These are phyloP conservation scores for Volvariella surrecta DNA, from an alignment of 1,284 basidiomycete genomes.

Conservation along the genomic window DNA sequence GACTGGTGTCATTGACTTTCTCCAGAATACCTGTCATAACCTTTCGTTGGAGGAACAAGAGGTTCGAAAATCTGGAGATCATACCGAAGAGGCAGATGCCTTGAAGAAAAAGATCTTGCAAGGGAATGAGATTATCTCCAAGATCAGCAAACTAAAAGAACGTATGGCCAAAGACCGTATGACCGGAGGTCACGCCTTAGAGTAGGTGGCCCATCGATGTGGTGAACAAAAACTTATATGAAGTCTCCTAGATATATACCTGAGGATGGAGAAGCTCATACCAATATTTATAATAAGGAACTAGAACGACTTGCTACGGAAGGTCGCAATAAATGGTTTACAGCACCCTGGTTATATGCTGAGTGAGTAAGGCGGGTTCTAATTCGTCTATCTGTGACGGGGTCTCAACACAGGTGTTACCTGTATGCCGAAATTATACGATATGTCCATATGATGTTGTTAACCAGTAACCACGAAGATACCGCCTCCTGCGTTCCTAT, in stretches of 20 bases:
- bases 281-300: constrained; percentile 68
- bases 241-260: constrained; percentile 47
- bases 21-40: constrained; percentile 52
- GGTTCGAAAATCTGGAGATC: neutral
- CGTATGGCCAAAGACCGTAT: constrained; percentile 92
- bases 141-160: constrained; percentile 80
- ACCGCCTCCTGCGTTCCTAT: constrained; percentile 75
- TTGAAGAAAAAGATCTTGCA: constrained; percentile 59
- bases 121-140: constrained; percentile 75
- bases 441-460: constrained; percentile 13
- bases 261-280: constrained; percentile 64
- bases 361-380: constrained; percentile 52
- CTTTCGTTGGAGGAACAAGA: constrained; percentile 16
- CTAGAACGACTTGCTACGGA: constrained; percentile 41
- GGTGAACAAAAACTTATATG: neutral
- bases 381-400: neutral
- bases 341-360: constrained; percentile 87
- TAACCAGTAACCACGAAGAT: constrained; percentile 48
- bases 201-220: constrained; percentile 36
- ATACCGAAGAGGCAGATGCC: constrained; percentile 6
- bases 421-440: constrained; percentile 30
- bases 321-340: constrained; percentile 79
- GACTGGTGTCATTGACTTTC: constrained; percentile 68
- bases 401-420: constrained; percentile 62
- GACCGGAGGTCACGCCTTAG: constrained; percentile 69